phyloP scores from a whole-genome alignment of 768 basidiomycete species.

The Mycena olivaceomarginata region DNA sequence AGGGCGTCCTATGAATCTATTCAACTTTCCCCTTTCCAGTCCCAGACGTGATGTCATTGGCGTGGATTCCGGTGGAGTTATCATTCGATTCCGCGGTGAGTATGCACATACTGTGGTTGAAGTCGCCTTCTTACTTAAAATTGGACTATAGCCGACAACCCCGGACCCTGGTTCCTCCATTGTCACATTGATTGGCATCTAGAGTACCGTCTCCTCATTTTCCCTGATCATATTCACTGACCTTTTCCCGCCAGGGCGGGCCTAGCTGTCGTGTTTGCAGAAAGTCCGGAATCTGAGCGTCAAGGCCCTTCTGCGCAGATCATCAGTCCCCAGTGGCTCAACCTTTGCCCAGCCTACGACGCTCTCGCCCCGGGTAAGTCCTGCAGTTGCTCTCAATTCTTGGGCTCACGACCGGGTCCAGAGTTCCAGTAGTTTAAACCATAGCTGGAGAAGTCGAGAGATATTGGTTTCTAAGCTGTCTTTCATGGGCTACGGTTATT shows the following conservation, averaged over 20 bases:
- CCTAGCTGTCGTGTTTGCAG: conserved; percentile 62
- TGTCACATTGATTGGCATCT: conserved; percentile 57
- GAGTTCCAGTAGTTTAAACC: too few species aligned
- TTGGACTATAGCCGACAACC: not conserved
- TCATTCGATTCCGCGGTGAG: conserved; percentile 29
- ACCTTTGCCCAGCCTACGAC: conserved; percentile 33
- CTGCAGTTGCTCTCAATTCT: not conserved
- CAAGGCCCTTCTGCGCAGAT: conserved; percentile 49
- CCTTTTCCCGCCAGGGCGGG: conserved; percentile 48
- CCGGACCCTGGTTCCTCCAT: not conserved
- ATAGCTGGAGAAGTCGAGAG: too few species aligned
- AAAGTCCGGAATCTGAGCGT: conserved; percentile 53
- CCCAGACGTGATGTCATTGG: conserved; percentile 51
- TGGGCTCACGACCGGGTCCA: too few species aligned
- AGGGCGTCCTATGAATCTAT: not conserved
- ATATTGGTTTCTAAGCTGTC: too few species aligned
- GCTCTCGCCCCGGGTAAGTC: conserved; percentile 12
- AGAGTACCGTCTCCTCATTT: conserved; percentile 32
- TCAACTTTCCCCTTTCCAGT: not conserved
- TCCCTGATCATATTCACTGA: not conserved
- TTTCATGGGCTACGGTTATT: too few species aligned
- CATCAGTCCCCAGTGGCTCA: conserved; percentile 45
- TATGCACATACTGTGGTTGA: not conserved
- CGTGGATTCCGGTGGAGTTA: conserved; percentile 30
- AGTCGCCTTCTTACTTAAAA: not conserved